Evolutionary conservation across 805 yeast species (phyloP), one percentile per base, ranked within the genome.

Genomic region (Schizosaccharomyces osmophilus): DNA sequence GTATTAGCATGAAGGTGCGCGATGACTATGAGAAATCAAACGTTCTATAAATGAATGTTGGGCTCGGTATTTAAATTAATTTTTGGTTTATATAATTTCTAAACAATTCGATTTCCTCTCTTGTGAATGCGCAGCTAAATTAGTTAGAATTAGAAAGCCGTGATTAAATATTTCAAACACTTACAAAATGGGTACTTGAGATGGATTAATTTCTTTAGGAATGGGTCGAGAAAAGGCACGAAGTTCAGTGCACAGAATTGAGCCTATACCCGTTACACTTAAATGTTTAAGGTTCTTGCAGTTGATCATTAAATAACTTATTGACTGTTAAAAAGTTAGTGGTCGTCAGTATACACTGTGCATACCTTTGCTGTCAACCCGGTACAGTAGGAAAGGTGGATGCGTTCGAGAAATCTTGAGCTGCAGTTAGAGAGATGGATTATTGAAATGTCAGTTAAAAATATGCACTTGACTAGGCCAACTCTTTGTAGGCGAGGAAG

Each of bases 361-460:
- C 64, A n/a, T 42, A 63, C 65, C 45, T 79, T 82, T 13, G 87
- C 74, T 3, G 90, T 80, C 64, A 90, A 75, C 66, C 84, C 80
- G 42, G 88, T 80, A 71, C 98, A 90, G 71, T 90, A 90, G 17
- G 95, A 85, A 62, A 90, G 77, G 73, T 90, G 98, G 9, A 93
- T 89, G 64, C 98, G 79, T 73, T 93, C 97, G 61, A 90, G 74
- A 55, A 93, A 82, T 69, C 85, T 94, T 64, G 83, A 87, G 62
- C 77, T 78, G 4, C 64, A 64, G 81, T 77, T 65, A 69, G 70
- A 66, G 79, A 80, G 48, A 80, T 90, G 72, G 80, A 78, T 65
- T 78, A 74, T 70, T 1, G 97, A 97, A 59, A 79, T 81, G 70
- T 90, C 97, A 4, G 94, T 84, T 66, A 90, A 87, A 68, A 85